phyloP scores from a whole-genome alignment of 2,329 filamentous ascomycete species.

The Talaromyces sp. region DNA sequence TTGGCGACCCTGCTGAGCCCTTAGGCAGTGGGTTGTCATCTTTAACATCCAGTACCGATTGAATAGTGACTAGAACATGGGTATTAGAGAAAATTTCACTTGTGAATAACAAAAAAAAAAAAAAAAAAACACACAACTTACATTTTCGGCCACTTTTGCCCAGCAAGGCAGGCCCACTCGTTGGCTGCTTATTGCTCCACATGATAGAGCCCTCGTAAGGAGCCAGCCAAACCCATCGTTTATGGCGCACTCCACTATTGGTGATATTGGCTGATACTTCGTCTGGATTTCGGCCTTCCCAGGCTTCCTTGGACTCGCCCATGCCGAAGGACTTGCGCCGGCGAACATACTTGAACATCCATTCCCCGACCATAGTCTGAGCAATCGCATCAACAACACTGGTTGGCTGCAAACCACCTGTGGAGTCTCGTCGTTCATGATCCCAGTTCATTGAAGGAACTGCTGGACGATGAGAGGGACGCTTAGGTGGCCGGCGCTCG shows the following conservation, averaged over 20 bases:
- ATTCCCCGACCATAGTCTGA: constrained; percentile 95
- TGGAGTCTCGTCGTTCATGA: constrained; percentile 52
- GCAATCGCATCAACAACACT: constrained; percentile 95
- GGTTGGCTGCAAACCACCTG: constrained; percentile 66
- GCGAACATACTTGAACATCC: constrained; percentile 54
- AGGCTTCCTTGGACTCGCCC: constrained; percentile 47
- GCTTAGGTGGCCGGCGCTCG: constrained; percentile 32
- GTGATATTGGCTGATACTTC: constrained; percentile 71
- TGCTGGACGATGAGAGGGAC: constrained; percentile 24
- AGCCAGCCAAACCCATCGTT: constrained; percentile 97
- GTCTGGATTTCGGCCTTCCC: constrained; percentile 61
- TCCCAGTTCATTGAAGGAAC: constrained; percentile 28
- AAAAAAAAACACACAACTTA: no score
- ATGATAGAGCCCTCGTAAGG: constrained; percentile 95
- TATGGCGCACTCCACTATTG: constrained; percentile 73
- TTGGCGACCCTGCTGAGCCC: constrained; percentile 53
- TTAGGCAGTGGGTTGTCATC: constrained; percentile 87
- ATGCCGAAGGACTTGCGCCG: constrained; percentile 85
- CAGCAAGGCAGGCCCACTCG: constrained; percentile 80
- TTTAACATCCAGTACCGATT: constrained; percentile 95
- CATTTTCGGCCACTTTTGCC: constrained; percentile 93
- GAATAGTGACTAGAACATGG: constrained; percentile 72
- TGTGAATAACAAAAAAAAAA: constrained; percentile 2
- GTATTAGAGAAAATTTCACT: constrained; percentile 8
- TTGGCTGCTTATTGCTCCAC: constrained; percentile 98